Percentiles rank a stretch among this genome's conserved stretches.
phyloP scores from a whole-genome alignment of 2,329 filamentous ascomycete species.

The Aspergillus terreus region DNA sequence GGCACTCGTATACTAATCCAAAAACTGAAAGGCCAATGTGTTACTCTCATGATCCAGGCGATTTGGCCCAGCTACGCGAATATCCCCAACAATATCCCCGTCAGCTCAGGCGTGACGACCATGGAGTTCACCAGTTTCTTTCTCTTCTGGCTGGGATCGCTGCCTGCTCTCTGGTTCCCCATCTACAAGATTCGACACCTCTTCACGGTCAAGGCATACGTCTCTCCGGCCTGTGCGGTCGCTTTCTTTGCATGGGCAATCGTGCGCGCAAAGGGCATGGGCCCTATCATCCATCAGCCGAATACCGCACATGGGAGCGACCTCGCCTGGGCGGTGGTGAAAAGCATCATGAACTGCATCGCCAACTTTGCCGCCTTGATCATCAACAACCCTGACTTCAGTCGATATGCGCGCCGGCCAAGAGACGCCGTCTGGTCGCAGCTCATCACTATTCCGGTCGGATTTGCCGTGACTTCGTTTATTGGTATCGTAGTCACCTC shows the following conservation, averaged over 20 bases:
- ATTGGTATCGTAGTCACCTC: conserved; percentile 78
- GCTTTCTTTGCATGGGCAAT: conserved; percentile 86
- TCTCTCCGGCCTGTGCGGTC: conserved; percentile 78
- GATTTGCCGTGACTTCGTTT: conserved; percentile 76
- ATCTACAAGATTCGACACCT: conserved; percentile 85
- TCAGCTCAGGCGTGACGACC: conserved; percentile 66
- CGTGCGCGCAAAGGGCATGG: conserved; percentile 74
- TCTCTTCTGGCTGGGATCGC: conserved; percentile 76
- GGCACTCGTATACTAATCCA: background rate
- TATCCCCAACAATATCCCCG: conserved; percentile 65
- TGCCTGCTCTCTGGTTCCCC: conserved; percentile 85
- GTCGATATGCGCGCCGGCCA: conserved; percentile 75
- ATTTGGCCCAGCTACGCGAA: conserved; percentile 66
- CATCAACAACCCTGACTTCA: conserved; percentile 74
- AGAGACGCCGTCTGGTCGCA: conserved; percentile 77
- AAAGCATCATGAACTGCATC: conserved; percentile 82
- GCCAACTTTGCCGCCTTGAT: conserved; percentile 90
- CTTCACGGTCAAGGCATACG: conserved; percentile 83
- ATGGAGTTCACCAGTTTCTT: conserved; percentile 77
- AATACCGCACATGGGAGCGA: conserved; percentile 61
- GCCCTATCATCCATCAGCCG: conserved; percentile 72
- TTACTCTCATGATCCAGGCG: conserved; percentile 81
- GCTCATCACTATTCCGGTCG: conserved; percentile 66
- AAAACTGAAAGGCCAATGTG: conserved; percentile 59
- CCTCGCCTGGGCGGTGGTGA: conserved; percentile 77